phyloP scores from a whole-genome alignment of 768 basidiomycete genomes.

The Kwoniella sp. region DNA sequence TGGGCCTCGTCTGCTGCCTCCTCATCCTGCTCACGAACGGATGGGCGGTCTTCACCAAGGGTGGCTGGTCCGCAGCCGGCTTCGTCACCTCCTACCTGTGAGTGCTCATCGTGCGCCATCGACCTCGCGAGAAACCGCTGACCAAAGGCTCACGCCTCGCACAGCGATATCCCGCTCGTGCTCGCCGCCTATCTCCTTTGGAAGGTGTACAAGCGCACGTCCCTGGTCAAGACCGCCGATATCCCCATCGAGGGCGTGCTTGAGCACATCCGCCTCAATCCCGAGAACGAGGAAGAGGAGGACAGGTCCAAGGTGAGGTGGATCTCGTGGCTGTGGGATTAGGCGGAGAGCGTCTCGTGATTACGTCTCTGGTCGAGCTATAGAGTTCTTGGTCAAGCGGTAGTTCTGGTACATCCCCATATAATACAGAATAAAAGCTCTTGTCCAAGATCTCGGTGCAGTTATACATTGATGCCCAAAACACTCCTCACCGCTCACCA shows the following conservation, averaged over 20 bases:
- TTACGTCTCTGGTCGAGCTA: too few relatives aligned
- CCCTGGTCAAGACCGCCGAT: not conserved
- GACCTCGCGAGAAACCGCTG: not conserved
- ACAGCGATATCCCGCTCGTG: conserved; percentile 13
- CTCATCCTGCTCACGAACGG: conserved; percentile 11
- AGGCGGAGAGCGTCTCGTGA: not conserved
- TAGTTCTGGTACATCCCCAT: too few relatives aligned
- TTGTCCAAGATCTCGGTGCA: too few relatives aligned
- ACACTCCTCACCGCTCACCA: too few relatives aligned
- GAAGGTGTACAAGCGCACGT: conserved; percentile 7
- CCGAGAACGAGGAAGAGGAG: conserved; percentile 1
- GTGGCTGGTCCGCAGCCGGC: conserved; percentile 5
- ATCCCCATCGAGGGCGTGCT: conserved; percentile 7
- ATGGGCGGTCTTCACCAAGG: conserved; percentile 7
- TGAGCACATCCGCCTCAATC: conserved; percentile 6
- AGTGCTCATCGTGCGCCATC: not conserved
- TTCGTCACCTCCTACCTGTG: conserved; percentile 13
- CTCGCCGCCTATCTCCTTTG: not conserved
- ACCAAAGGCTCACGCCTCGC: not conserved
- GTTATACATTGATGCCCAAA: too few relatives aligned
- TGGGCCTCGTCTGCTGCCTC: conserved; percentile 1
- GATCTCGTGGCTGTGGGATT: conserved; percentile 15
- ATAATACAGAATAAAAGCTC: too few relatives aligned
- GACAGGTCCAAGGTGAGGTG: not conserved
- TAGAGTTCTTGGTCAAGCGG: too few relatives aligned